A percentile compares a stretch with the other conserved stretches of the same genome.
Evolutionary conservation across 2,329 filamentous ascomycete genomes (phyloP).

Genomic region (Aureobasidium zeae): DNA sequence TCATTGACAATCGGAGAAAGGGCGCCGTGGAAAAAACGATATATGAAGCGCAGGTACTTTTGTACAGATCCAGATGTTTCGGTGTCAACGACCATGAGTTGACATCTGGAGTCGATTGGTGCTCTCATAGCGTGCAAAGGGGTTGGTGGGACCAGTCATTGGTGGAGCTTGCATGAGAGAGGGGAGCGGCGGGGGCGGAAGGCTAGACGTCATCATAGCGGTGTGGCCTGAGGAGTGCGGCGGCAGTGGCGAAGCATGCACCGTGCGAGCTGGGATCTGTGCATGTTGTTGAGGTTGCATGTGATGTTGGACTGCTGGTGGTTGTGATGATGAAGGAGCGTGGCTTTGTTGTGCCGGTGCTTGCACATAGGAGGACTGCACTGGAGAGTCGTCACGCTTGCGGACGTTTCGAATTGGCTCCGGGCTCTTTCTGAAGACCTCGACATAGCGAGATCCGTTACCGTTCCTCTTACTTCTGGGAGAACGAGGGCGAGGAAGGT

Average conservation of each 20-base stretch:
- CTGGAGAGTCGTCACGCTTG: constrained; percentile 8
- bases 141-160: constrained; percentile 28
- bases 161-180: constrained; percentile 27
- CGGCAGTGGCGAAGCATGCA: constrained; percentile 4
- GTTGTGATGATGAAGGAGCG: background rate
- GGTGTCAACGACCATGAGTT: constrained; percentile 8
- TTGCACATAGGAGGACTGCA: constrained; percentile 4
- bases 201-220: background rate
- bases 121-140: constrained; percentile 20
- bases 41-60: background rate
- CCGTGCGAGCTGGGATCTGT: background rate
- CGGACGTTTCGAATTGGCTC: constrained; percentile 15
- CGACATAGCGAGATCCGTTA: background rate
- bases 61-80: background rate
- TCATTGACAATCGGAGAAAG: background rate
- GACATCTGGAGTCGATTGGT: background rate
- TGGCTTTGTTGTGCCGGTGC: background rate
- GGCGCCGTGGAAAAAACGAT: background rate
- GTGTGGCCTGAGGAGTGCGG: constrained; percentile 1
- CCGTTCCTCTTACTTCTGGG: constrained; percentile 28
- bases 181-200: constrained; percentile 11
- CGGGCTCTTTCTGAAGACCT: constrained; percentile 3
- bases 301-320: background rate
- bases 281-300: background rate
- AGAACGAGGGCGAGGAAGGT: constrained; percentile 37